Percentiles rank a stretch among this genome's conserved stretches.
Evolutionary conservation across 352 stramenopile genomes (phyloP).

Genomic region (Chrysophaeum taylorii): DNA sequence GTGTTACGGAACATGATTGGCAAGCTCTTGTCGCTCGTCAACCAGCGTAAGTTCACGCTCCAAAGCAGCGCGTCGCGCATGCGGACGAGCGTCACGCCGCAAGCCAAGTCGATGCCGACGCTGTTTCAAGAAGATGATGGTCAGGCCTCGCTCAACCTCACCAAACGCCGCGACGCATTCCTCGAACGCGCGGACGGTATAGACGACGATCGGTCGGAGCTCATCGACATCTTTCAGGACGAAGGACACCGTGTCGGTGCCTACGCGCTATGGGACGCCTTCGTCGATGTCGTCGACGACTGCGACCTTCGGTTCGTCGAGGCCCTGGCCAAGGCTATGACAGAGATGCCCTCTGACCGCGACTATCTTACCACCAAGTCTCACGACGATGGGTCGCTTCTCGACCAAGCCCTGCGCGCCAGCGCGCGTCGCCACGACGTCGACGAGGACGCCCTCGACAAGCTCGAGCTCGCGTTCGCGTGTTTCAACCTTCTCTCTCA

Average conservation of each 20-base stretch:
- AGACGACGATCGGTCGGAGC: neutral
- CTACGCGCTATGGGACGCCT: conserved; percentile 3
- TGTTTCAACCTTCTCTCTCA: neutral
- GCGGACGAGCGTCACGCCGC: too few relatives aligned
- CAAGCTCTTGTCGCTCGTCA: neutral
- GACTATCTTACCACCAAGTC: neutral
- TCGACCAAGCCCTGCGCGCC: too few relatives aligned
- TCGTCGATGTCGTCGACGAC: neutral
- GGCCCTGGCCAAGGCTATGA: neutral
- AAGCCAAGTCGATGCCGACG: too few relatives aligned
- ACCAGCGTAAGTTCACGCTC: neutral
- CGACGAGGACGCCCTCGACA: neutral
- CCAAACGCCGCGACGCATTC: too few relatives aligned
- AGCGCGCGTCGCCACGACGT: too few relatives aligned
- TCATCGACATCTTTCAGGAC: conserved; percentile 15
- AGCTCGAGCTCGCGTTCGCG: neutral
- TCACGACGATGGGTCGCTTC: too few relatives aligned
- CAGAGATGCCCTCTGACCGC: neutral
- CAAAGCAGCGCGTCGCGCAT: too few relatives aligned
- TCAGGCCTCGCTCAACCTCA: too few relatives aligned
- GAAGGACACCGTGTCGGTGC: conserved; percentile 1
- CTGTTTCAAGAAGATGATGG: too few relatives aligned
- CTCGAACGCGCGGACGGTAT: too few relatives aligned
- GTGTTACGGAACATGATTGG: conserved; percentile 1
- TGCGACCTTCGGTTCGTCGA: neutral